These are phyloP conservation scores for Chaetothyriales sp. DNA, from an alignment of 2,329 filamentous ascomycete species.

Conservation along the genomic window DNA sequence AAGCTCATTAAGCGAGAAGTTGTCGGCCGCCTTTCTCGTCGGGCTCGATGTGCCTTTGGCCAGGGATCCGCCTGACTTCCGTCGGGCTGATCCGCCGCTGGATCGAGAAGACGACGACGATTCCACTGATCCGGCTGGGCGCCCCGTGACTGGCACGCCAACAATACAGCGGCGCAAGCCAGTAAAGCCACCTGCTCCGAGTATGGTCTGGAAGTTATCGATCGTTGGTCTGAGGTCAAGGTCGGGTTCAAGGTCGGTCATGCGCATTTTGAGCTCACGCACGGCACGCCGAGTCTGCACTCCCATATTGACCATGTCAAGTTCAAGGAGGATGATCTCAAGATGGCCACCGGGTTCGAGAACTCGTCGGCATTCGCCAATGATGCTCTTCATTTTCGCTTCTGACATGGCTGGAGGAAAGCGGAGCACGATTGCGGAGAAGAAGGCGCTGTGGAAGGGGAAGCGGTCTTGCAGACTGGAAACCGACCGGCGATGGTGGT, in stretches of 20 bases:
- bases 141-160: conserved; percentile 33
- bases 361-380: conserved; percentile 35
- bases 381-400: conserved; percentile 26
- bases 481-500: conserved; percentile 22
- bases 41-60: neutral
- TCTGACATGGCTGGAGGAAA: conserved; percentile 34
- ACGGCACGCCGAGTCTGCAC: conserved; percentile 31
- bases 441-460: conserved; percentile 33
- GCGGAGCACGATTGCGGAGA: conserved; percentile 31
- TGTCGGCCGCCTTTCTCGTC: conserved; percentile 17
- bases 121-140: conserved; percentile 27
- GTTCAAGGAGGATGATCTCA: conserved; percentile 34
- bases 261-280: conserved; percentile 31
- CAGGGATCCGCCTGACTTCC: conserved; percentile 18
- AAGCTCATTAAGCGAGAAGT: conserved; percentile 48
- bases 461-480: conserved; percentile 26
- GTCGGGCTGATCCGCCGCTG: conserved; percentile 18
- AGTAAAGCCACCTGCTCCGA: conserved; percentile 32
- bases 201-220: conserved; percentile 32
- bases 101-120: conserved; percentile 22
- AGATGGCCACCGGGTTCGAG: conserved; percentile 34
- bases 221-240: conserved; percentile 34
- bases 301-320: conserved; percentile 38
- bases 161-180: conserved; percentile 36
- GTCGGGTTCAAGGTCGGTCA: conserved; percentile 26